These are phyloP conservation scores for Rhynchospora breviuscula DNA, from an alignment of 176 grass and related monocot species.

Conservation along the genomic window DNA sequence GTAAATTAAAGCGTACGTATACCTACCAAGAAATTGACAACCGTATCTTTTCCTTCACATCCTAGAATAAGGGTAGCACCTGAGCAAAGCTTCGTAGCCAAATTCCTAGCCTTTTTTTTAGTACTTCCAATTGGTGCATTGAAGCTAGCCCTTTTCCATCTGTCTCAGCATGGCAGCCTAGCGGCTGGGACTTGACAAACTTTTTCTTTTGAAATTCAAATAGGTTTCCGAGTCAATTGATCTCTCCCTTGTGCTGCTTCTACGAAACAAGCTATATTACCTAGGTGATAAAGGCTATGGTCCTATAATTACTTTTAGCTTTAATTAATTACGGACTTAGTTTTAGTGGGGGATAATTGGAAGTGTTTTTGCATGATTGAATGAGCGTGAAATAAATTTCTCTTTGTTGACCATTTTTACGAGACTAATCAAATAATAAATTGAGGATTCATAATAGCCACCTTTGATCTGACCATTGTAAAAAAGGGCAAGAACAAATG, in stretches of 20 bases:
- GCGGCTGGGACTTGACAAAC: background rate
- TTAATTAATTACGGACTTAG: background rate
- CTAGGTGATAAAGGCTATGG: background rate
- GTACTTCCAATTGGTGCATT: background rate
- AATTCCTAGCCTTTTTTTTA: background rate
- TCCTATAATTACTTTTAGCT: background rate
- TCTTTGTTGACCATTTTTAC: slow-evolving; percentile 1
- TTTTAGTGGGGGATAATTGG: background rate
- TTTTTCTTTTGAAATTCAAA: background rate
- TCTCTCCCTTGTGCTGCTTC: slow-evolving; percentile 7
- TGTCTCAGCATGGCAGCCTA: background rate
- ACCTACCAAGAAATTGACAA: background rate
- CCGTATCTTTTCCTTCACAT: background rate
- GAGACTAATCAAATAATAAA: background rate
- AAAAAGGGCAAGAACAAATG: background rate
- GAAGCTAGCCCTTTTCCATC: background rate
- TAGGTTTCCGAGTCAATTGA: background rate
- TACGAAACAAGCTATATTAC: background rate
- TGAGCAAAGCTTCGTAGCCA: background rate
- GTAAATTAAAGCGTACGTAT: background rate
- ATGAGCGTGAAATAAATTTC: background rate
- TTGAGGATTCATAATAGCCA: background rate
- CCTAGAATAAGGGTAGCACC: background rate
- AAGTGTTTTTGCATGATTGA: background rate
- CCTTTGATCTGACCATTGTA: background rate